Conservation (phyloP, 345 rosid genomes). For the Fremontodendron californicum region DNA sequence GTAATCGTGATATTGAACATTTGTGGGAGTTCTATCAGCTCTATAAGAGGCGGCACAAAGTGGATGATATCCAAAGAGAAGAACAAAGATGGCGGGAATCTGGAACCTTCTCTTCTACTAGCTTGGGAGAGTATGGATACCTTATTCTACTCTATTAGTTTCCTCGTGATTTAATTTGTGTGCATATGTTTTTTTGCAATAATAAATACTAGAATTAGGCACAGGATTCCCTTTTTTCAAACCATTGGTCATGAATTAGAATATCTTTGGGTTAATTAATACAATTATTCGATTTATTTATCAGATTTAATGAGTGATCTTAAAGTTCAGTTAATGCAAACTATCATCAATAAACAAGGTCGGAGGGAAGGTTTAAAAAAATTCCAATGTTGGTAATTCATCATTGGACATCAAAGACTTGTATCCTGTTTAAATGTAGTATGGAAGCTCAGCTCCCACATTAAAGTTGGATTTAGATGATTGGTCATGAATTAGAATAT, state of each 20-base stretch:
- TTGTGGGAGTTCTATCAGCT: slow-evolving; percentile 79
- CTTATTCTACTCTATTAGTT: slow-evolving; percentile 7
- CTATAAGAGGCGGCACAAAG: slow-evolving; percentile 67
- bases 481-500: not conserved
- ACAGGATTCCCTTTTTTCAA: not conserved
- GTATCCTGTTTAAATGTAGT: not conserved
- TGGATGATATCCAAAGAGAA: slow-evolving; percentile 84
- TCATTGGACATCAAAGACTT: not conserved
- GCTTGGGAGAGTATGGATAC: slow-evolving; percentile 73
- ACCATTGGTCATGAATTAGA: not conserved
- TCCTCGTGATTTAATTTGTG: slow-evolving; percentile 8
- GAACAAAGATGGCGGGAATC: slow-evolving; percentile 79
- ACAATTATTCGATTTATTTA: not conserved
- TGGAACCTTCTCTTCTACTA: slow-evolving; percentile 66
- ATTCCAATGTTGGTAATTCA: not conserved
- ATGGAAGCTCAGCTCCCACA: not conserved
- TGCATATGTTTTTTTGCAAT: not conserved
- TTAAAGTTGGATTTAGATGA: not conserved
- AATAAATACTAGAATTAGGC: slow-evolving; percentile 10
- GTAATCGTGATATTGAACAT: slow-evolving; percentile 74
- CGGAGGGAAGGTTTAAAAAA: not conserved
- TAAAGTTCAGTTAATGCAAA: not conserved
- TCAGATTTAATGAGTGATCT: not conserved
- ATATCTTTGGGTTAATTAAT: not conserved
- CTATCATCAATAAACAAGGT: not conserved